Evolutionary conservation across 1,139 yeast genomes (phyloP), one percentile per base, ranked within the genome.

Genomic region (Arxiozyma heterogenica): DNA sequence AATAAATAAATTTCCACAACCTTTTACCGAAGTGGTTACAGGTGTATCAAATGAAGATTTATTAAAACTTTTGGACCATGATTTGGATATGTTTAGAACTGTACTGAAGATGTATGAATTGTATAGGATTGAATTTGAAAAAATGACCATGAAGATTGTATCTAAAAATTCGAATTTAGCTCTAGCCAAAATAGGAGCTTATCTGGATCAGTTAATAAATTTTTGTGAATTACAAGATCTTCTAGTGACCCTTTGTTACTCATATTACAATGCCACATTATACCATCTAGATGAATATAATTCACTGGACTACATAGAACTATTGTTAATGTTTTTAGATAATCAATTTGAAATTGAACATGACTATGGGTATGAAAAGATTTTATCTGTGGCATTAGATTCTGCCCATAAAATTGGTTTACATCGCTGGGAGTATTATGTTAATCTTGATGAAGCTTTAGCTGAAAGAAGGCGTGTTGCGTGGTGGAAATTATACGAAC

Each of bases 371-470:
- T 59, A 61, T 49, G 62, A 60, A 42, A 66, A 61, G 51, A 64
- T 63, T 5, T 51, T 65, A 17, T 58, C 57, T 5, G 60, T 62
- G 21, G 63, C 67, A 6, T 47, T 64, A 8, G 57, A 58, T 47
- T 58, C 59, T 51, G 66, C 69, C 4, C 54, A 53, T 15, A 59
- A 55, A 42, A 49, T 62, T 46, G 72, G 71, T 1, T 57, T 68
- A 4, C 34, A 49, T 43, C 51, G 51, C 42, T 64, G 65, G 65
- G 67, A 64, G 44, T 57, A 58, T 50, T 64, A 63, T 51, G 58
- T 62, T 4, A 63, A 60, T 3, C 48, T 61, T 7, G 63, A 63
- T 52, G 66, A 63, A 52, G 48, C 47, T 7, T 39, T 52, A 15
- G 64, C 66, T 0, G 66, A 64, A 49, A 54, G 55, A 34, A 56